Conservation (phyloP, 1,284 basidiomycete genomes). For the Gomphus sp. region DNA sequence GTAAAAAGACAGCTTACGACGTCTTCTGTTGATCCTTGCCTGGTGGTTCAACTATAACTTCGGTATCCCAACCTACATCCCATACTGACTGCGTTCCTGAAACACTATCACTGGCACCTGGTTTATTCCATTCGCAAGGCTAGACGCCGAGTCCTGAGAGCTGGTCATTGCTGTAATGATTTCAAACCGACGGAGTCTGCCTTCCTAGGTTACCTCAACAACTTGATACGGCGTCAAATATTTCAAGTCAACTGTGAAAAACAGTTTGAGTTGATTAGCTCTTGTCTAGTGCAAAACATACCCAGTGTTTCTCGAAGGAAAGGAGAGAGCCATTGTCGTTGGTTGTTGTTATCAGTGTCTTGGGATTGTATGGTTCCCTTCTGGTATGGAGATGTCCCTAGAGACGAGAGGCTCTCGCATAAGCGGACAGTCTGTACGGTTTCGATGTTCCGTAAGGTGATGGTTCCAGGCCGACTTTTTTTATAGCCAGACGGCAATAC, state of each 20-base stretch:
- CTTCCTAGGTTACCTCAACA: conserved; percentile 63
- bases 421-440: conserved; percentile 44
- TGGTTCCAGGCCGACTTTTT: conserved; percentile 30
- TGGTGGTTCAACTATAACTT: conserved; percentile 24
- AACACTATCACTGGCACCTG: conserved; percentile 19
- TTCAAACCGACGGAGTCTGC: conserved; percentile 40
- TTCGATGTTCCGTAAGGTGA: conserved; percentile 37
- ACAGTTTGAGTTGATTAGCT: background rate
- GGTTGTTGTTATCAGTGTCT: conserved; percentile 30
- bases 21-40: conserved; percentile 27
- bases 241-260: conserved; percentile 58
- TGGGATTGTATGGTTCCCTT: conserved; percentile 10
- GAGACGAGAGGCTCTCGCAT: conserved; percentile 29
- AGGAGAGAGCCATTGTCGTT: conserved; percentile 59
- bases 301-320: conserved; percentile 55
- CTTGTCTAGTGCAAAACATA: conserved; percentile 21
- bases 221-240: conserved; percentile 57
- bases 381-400: background rate
- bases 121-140: conserved; percentile 31
- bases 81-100: conserved; percentile 28
- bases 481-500: conserved; percentile 36
- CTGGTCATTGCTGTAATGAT: conserved; percentile 33
- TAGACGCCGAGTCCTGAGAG: conserved; percentile 18
- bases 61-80: conserved; percentile 53
- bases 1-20: conserved; percentile 28